Conservation (phyloP, 1,284 basidiomycete genomes). For the Austroboletus niveus region DNA sequence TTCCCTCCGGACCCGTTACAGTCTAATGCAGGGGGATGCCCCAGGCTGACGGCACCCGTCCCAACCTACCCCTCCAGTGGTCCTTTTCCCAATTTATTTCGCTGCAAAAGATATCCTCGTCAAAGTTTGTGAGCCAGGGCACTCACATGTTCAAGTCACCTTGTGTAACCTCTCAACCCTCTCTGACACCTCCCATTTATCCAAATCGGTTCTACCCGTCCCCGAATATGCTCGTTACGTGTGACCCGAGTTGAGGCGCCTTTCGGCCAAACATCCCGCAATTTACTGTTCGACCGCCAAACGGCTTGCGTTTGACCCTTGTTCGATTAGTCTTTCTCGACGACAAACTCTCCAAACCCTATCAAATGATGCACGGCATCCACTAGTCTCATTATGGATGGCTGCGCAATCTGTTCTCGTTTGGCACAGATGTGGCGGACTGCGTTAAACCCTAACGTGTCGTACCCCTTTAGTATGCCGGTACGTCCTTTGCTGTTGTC, state of each 20-base stretch:
- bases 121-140: conserved; percentile 28
- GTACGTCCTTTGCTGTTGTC: conserved; percentile 20
- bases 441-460: conserved; percentile 25
- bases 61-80: conserved; percentile 9
- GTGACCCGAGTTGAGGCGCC: conserved; percentile 23
- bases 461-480: conserved; percentile 18
- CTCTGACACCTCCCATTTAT: conserved; percentile 33
- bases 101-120: conserved; percentile 14
- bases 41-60: conserved; percentile 21
- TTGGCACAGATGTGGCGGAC: conserved; percentile 24
- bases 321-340: conserved; percentile 38
- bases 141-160: conserved; percentile 17
- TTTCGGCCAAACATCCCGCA: conserved; percentile 18
- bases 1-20: conserved; percentile 30
- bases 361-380: conserved; percentile 38
- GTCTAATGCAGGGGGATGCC: conserved; percentile 33
- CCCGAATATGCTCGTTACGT: conserved; percentile 20
- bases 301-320: conserved; percentile 24
- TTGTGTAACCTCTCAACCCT: conserved; percentile 25
- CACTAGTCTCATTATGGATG: conserved; percentile 20
- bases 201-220: conserved; percentile 27
- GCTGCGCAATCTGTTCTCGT: conserved; percentile 30
- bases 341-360: conserved; percentile 34
- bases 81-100: conserved; percentile 24
- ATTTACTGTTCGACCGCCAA: conserved; percentile 8